phyloP scores from a whole-genome alignment of 306 rosid genomes.

The Fragaria ananassa region DNA sequence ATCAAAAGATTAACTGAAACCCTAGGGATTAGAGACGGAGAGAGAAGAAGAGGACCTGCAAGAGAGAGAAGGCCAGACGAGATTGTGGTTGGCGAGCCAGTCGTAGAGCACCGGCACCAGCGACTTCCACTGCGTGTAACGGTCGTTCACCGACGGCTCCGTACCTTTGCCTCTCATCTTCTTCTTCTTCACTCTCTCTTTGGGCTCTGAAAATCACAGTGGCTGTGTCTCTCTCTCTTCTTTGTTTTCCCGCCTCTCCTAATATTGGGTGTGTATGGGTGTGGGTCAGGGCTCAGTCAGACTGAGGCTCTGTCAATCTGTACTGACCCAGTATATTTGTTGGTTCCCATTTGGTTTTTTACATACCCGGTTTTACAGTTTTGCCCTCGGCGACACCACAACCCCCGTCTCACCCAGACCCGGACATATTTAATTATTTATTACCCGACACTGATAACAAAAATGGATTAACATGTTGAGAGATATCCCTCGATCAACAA shows the following conservation, averaged over 20 bases:
- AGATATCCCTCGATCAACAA: no score
- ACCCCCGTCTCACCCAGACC: no score
- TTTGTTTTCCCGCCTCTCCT: constrained; percentile 8
- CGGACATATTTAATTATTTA: no score
- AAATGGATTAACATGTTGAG: no score
- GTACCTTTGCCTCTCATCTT: constrained; percentile 18
- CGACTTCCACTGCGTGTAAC: constrained; percentile 82
- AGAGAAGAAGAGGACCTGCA: constrained; percentile 48
- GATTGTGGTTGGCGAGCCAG: constrained; percentile 96
- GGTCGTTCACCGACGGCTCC: constrained; percentile 34
- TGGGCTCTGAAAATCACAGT: neutral
- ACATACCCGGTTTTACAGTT: neutral
- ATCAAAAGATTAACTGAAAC: neutral
- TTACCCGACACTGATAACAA: no score
- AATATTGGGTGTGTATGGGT: neutral
- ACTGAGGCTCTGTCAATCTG: neutral
- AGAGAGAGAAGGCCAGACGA: constrained; percentile 96
- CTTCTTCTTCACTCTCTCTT: constrained; percentile 2
- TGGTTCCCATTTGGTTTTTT: no score
- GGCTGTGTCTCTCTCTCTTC: neutral
- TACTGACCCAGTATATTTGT: neutral
- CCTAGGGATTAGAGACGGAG: constrained; percentile 2
- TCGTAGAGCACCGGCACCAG: constrained; percentile 85
- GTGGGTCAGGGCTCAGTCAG: neutral
- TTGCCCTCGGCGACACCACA: neutral